Evolutionary conservation across 306 rosid species (phyloP), one percentile per base, ranked within the genome.

Genomic region (Prunus persica): DNA sequence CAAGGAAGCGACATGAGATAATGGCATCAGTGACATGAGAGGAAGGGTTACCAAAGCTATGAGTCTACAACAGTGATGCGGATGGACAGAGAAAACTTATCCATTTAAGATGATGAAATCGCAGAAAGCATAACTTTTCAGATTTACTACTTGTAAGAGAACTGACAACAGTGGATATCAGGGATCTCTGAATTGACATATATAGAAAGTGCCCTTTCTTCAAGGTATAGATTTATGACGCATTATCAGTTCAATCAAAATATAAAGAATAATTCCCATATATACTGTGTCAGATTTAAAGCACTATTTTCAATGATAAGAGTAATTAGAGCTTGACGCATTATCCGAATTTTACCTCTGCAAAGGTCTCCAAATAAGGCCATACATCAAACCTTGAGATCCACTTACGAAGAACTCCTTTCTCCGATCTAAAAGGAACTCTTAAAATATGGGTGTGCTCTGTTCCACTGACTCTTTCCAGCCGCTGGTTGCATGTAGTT

Each of bases 401-500:
- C 94, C 94, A 89, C 81, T 87, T 85, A 16, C 86, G 86, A 13
- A 89, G 91, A 66, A 43, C 75, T 62, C 94, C 88, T 4, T 73
- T 82, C 30, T 86, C 82, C 28, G 94, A 87, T 66, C 87, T 87
- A 80, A 89, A 89, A 41, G 94, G 90, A 82, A 89, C 94, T 76
- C 94, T 87, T 86, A 95, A 84, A 81, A 89, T 95, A 84, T 95
- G 96, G 47, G 96, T 71, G 79, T 92, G 60, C 16, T 85, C 92
- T 6, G 97, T 95, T 72, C 98, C 98, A 65, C 82, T 79, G 71
- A 95, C 96, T 84, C 91, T 88, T 88, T 95, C 98, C 83, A 95
- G 81, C 66, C 91, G 85, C 81, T 92, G 98, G 76, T 90, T 95
- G 91, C 98, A 92, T 41, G 98, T 89, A 78, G 97, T 95, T 61